phyloP scores from a whole-genome alignment of 306 rosid species.

The Carpinus fangiana region DNA sequence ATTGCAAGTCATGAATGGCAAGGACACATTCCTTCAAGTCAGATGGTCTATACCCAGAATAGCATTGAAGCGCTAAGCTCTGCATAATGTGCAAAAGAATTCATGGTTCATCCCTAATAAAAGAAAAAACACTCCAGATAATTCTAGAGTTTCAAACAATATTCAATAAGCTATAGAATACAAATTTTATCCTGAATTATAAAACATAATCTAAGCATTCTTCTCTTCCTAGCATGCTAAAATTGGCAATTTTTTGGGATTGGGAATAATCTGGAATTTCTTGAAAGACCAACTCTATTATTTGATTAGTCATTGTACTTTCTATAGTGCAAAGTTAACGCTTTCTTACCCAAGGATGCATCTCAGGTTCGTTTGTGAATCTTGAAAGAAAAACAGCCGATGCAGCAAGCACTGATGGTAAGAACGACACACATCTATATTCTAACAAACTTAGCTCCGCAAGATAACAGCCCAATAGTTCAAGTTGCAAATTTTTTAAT shows the following conservation, averaged over 20 bases:
- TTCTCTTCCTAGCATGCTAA: neutral
- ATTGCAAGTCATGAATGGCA: slow-evolving; percentile 45
- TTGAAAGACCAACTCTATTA: no score
- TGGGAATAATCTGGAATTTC: no score
- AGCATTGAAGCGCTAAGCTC: slow-evolving; percentile 34
- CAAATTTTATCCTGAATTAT: neutral
- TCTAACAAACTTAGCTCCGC: slow-evolving; percentile 49
- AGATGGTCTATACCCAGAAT: slow-evolving; percentile 36
- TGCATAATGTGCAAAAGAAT: slow-evolving; percentile 16
- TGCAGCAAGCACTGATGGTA: slow-evolving; percentile 51
- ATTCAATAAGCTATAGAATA: neutral
- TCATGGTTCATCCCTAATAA: neutral
- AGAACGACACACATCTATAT: slow-evolving; percentile 29
- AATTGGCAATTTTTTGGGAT: no score
- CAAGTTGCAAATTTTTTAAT: slow-evolving; percentile 19
- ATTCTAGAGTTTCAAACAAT: neutral
- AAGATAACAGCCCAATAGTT: slow-evolving; percentile 45
- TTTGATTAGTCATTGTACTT: neutral
- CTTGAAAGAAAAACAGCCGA: slow-evolving; percentile 50
- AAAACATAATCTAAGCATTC: neutral
- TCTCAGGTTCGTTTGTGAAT: slow-evolving; percentile 33
- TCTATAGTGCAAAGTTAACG: neutral
- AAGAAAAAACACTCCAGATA: neutral
- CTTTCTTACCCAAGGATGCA: slow-evolving; percentile 58
- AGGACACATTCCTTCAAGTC: slow-evolving; percentile 44